Evolutionary conservation across 176 grass and related monocot genomes (phyloP), one percentile per base, ranked within the genome.

Genomic region (Guadua angustifolia): DNA sequence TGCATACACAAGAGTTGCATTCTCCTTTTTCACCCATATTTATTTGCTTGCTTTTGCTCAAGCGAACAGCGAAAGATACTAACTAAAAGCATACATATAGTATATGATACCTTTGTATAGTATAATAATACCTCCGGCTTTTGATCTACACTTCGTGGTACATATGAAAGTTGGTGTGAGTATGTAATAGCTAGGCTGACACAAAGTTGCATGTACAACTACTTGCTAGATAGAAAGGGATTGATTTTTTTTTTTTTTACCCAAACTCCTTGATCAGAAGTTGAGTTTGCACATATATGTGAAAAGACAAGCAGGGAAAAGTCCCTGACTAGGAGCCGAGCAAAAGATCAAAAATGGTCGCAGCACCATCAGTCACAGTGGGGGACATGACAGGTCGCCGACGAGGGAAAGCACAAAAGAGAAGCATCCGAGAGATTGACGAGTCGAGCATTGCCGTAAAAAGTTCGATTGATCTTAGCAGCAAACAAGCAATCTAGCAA

Each of bases 371-470:
- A 35, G 82, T 66, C 52, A 22, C 55, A 35, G 32, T 24, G 72
- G 12, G 43, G 50, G 85, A 88, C 85, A 80, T 82, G 82, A 88
- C 85, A 73, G 77, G 70, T 88, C 88, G 57, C 79, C 55, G 15
- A 39, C 47, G 76, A 89, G 32, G 77, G 87, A 89, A 85, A 81
- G 82, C 87, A 75, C 87, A 89, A 83, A 86, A 86, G 84, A 82
- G 88, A 86, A 90, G 83, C 83, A 81, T 87, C 73, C 89, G 53
- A 84, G 70, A 79, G 81, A 75, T 74, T 70, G 70, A 79, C 61
- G 75, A 79, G 63, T 78, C 85, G 45, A 74, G 29, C 74, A n/a
- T 22, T 42, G 38, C 72, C 55, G 64, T 80, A 80, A 70, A 60
- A 73, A 70, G 29, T 7, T 4, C 35, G 14, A 60, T 69, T 33